Conservation (phyloP, 1,284 basidiomycete genomes). For the Earliella scabrosa region DNA sequence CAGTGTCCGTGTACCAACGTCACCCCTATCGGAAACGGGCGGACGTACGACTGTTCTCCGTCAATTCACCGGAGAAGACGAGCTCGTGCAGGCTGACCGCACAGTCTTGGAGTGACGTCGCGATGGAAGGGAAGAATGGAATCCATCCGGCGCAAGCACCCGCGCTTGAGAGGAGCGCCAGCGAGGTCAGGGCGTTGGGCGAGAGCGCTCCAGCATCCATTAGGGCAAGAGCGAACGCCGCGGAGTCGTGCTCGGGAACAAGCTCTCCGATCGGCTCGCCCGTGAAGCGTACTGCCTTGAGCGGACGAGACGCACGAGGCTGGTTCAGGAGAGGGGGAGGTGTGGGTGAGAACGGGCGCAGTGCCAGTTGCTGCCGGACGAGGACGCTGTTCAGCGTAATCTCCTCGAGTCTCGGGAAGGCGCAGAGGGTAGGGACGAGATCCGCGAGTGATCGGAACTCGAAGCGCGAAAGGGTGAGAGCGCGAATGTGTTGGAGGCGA, state of each 20-base stretch:
- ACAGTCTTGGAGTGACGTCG: background rate
- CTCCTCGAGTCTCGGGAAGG: background rate
- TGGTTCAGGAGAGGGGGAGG: background rate
- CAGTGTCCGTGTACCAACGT: too few species aligned
- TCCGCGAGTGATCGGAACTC: background rate
- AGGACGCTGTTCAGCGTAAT: background rate
- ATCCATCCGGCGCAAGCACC: background rate
- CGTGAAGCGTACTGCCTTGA: background rate
- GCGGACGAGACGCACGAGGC: background rate
- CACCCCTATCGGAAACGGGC: too few species aligned
- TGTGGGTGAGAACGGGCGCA: too few species aligned
- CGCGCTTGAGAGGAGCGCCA: background rate
- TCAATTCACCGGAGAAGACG: background rate
- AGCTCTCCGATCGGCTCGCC: background rate
- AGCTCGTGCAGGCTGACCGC: background rate
- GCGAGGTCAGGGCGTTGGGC: background rate
- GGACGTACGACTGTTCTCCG: background rate
- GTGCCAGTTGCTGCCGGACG: too few species aligned
- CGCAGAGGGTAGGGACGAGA: background rate
- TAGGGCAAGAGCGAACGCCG: background rate
- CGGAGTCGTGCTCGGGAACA: background rate
- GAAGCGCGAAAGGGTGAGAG: constrained; percentile 1
- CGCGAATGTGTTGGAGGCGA: background rate
- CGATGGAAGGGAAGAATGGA: background rate
- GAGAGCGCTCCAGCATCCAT: background rate